These are phyloP conservation scores for Pseudogymnoascus sp. DNA, from an alignment of 2,329 filamentous ascomycete genomes.

Conservation along the genomic window DNA sequence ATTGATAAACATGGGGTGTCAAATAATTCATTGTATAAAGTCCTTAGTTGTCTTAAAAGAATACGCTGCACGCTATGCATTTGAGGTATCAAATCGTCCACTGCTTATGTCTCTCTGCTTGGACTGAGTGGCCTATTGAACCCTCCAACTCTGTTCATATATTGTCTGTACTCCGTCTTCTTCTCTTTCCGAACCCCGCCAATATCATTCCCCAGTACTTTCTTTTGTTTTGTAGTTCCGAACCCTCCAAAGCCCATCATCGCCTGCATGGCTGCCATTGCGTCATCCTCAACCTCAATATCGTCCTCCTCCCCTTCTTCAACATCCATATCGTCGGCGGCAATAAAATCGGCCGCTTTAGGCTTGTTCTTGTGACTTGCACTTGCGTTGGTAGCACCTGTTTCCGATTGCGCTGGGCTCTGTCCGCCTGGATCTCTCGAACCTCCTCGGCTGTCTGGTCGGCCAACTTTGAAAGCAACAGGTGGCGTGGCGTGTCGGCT, in stretches of 20 bases:
- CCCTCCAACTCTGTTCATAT: constrained; percentile 81
- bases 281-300: constrained; percentile 54
- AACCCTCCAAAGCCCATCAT: constrained; percentile 90
- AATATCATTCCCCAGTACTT: constrained; percentile 79
- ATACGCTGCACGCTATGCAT: neutral
- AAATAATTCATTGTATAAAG: neutral
- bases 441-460: neutral
- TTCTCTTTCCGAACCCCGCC: constrained; percentile 84
- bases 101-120: constrained; percentile 22
- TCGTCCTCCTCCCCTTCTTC: constrained; percentile 41
- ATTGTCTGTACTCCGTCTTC: constrained; percentile 91
- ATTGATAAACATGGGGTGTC: neutral
- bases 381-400: constrained; percentile 12
- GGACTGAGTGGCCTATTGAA: constrained; percentile 74
- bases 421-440: constrained; percentile 12
- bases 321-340: constrained; percentile 11
- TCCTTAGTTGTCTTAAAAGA: neutral
- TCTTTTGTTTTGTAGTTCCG: constrained; percentile 77
- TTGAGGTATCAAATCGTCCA: neutral
- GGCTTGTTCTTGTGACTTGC: constrained; percentile 9
- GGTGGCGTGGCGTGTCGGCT: constrained; percentile 24
- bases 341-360: constrained; percentile 13
- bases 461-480: constrained; percentile 26
- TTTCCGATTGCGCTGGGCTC: constrained; percentile 9
- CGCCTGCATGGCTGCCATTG: constrained; percentile 65